These are phyloP conservation scores for Musa acuminata DNA, from an alignment of 176 grass and related monocot genomes.

Conservation along the genomic window DNA sequence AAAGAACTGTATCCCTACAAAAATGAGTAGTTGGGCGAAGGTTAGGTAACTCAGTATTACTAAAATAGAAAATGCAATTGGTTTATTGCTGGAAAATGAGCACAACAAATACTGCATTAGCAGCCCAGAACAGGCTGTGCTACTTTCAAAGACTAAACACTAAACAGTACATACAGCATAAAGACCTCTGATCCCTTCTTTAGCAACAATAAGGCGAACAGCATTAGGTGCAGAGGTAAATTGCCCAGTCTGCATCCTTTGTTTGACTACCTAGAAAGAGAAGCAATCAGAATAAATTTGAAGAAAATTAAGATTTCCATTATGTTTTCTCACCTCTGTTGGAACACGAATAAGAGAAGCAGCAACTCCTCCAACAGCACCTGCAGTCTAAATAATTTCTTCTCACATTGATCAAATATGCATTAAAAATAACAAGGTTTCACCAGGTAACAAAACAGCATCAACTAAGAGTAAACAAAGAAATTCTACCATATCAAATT, in stretches of 20 bases:
- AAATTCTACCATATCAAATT: not conserved
- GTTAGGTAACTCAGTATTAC: not conserved
- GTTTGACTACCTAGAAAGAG: slow-evolving; percentile 70
- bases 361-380: slow-evolving; percentile 75
- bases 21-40: not conserved
- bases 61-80: not conserved
- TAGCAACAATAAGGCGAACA: slow-evolving; percentile 68
- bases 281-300: not conserved
- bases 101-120: not conserved
- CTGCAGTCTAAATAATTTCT: slow-evolving; percentile 33
- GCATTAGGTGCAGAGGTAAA: slow-evolving; percentile 67
- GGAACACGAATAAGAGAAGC: slow-evolving; percentile 88
- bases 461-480: not conserved
- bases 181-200: slow-evolving; percentile 7
- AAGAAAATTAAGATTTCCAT: slow-evolving; percentile 8
- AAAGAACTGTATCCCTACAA: slow-evolving; percentile 87
- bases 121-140: not conserved
- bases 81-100: not conserved
- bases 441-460: not conserved
- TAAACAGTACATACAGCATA: slow-evolving; percentile 58
- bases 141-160: not conserved
- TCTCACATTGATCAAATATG: not conserved
- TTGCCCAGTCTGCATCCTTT: slow-evolving; percentile 90
- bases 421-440: not conserved
- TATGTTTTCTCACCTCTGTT: slow-evolving; percentile 52